Conservation (phyloP, 345 rosid genomes). For the Mallotus nudiflorus region DNA sequence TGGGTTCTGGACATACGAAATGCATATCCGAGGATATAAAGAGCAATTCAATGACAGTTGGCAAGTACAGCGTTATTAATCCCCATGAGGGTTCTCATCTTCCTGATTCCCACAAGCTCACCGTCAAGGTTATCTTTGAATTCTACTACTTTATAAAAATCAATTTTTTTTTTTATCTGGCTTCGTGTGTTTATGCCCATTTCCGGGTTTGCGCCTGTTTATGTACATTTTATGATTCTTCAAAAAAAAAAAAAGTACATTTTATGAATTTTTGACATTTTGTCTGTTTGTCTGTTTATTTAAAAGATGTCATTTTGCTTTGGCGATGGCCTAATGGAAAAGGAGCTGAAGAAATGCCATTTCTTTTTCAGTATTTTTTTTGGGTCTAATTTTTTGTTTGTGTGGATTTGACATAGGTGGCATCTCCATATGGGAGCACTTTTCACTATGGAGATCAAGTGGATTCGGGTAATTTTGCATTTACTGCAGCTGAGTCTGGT, state of each 20-base stretch:
- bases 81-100: constrained; percentile 52
- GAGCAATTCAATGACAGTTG: constrained; percentile 58
- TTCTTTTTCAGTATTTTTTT: background rate
- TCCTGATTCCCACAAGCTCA: constrained; percentile 58
- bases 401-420: constrained; percentile 40
- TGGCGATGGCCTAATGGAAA: background rate
- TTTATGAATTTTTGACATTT: background rate
- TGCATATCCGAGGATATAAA: constrained; percentile 89
- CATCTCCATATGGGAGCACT: constrained; percentile 57
- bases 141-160: no score
- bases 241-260: no score
- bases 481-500: constrained; percentile 65
- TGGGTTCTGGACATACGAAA: constrained; percentile 56
- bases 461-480: constrained; percentile 67
- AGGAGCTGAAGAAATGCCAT: background rate
- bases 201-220: background rate
- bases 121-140: constrained; percentile 45
- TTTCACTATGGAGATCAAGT: constrained; percentile 56
- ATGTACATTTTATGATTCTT: no score
- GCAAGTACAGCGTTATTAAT: constrained; percentile 58
- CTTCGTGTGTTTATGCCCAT: background rate
- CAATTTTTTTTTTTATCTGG: background rate
- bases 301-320: background rate
- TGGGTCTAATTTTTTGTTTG: constrained; percentile 1
- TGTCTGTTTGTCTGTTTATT: background rate